Evolutionary conservation across 768 basidiomycete genomes (phyloP).

Genomic region (Lentinus tigrinus): DNA sequence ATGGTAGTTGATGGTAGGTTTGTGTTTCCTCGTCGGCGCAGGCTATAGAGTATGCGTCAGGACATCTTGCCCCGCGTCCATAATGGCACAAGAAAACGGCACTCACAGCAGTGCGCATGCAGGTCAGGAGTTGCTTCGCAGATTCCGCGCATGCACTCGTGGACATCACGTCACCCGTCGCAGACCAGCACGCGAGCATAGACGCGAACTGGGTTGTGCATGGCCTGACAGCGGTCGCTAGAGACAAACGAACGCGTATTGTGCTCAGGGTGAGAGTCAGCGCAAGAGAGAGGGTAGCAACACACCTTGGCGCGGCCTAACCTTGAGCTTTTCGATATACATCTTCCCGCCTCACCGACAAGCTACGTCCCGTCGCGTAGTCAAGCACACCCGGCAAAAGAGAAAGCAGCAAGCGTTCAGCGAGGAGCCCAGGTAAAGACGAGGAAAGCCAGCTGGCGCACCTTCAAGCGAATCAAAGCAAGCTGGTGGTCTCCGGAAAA

Average conservation of each 20-base stretch:
- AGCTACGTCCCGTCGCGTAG: not conserved
- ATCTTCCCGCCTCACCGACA: slow-evolving; percentile 21
- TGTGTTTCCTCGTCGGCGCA: slow-evolving; percentile 61
- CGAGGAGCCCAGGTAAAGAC: not conserved
- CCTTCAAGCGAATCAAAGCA: slow-evolving; percentile 3
- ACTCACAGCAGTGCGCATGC: slow-evolving; percentile 84
- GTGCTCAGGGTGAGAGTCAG: slow-evolving; percentile 9
- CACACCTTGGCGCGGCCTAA: slow-evolving; percentile 72
- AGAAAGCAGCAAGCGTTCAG: not conserved
- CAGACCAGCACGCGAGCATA: slow-evolving; percentile 89
- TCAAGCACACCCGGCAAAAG: not conserved
- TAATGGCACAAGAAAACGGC: too few species aligned
- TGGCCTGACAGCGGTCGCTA: slow-evolving; percentile 49
- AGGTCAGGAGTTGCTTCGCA: slow-evolving; percentile 65
- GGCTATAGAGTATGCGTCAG: slow-evolving; percentile 44
- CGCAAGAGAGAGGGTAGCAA: not conserved
- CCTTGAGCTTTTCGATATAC: slow-evolving; percentile 79
- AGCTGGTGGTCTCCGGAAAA: slow-evolving; percentile 6
- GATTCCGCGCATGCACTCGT: slow-evolving; percentile 53
- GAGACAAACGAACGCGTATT: slow-evolving; percentile 2
- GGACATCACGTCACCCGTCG: slow-evolving; percentile 59
- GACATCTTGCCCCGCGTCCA: not conserved
- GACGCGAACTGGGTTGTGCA: slow-evolving; percentile 68
- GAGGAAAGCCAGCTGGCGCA: not conserved
- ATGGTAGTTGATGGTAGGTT: slow-evolving; percentile 87